Evolutionary conservation across 164 flowering plant species (phyloP).

Genomic region (Annona cherimola): DNA sequence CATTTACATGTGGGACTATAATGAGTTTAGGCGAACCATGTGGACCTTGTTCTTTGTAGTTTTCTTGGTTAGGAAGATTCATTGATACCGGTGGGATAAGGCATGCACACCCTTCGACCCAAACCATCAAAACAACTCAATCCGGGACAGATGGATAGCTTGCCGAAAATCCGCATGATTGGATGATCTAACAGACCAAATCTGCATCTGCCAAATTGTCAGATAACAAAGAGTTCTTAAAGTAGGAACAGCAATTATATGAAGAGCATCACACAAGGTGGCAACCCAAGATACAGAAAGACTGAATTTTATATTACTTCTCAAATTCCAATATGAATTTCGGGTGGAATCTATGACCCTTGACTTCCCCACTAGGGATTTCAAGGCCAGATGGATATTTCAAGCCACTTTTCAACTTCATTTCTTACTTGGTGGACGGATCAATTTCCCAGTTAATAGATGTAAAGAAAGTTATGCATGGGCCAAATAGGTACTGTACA

Average conservation of each 20-base stretch:
- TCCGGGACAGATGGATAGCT: not conserved
- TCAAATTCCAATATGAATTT: not conserved
- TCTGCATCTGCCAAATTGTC: not conserved
- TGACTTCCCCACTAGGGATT: slow-evolving; percentile 58
- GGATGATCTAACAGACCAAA: not conserved
- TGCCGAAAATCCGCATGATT: not conserved
- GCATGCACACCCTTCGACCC: not conserved
- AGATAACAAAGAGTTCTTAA: not conserved
- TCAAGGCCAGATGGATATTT: slow-evolving; percentile 8
- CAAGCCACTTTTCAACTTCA: slow-evolving; percentile 2
- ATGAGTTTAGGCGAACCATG: not conserved
- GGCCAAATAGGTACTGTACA: not conserved
- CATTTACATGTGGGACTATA: not conserved
- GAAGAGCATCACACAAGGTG: not conserved
- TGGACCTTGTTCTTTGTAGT: not conserved
- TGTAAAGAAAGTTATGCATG: not conserved
- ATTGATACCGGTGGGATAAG: not conserved
- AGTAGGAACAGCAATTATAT: not conserved
- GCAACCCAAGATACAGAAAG: not conserved
- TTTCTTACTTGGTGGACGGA: not conserved
- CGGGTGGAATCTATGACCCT: slow-evolving; percentile 37
- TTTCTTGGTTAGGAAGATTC: not conserved
- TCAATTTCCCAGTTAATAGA: not conserved
- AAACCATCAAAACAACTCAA: not conserved
- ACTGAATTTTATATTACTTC: not conserved